phyloP scores from a whole-genome alignment of 2,329 filamentous ascomycete genomes.

The Dryadomyces sulphureus region DNA sequence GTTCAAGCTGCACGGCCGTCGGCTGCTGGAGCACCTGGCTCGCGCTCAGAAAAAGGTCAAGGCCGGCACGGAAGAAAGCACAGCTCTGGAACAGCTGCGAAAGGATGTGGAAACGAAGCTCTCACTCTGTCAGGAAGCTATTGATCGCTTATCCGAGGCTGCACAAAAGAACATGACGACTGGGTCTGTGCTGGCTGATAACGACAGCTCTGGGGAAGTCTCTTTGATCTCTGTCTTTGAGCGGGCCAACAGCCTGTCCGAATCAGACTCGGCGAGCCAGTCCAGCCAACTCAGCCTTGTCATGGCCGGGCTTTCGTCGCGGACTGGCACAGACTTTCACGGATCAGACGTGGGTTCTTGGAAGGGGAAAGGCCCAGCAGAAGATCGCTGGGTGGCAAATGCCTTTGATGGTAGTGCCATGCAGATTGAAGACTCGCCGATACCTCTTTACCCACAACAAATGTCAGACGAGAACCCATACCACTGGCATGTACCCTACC shows the following conservation, averaged over 20 bases:
- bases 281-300: constrained; percentile 18
- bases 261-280: constrained; percentile 28
- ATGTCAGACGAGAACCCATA: constrained; percentile 16
- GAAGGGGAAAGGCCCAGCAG: not conserved
- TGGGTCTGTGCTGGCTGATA: constrained; percentile 11
- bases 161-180: constrained; percentile 23
- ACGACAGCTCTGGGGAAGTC: constrained; percentile 12
- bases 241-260: constrained; percentile 31
- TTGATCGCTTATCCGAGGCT: constrained; percentile 26
- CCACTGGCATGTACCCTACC: constrained; percentile 21
- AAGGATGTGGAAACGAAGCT: not conserved
- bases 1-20: constrained; percentile 35
- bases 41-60: constrained; percentile 19
- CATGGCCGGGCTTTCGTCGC: not conserved
- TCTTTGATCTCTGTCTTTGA: constrained; percentile 34
- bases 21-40: constrained; percentile 27
- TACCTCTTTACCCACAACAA: not conserved
- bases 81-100: constrained; percentile 5
- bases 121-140: constrained; percentile 21
- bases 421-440: not conserved
- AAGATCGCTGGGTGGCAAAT: not conserved
- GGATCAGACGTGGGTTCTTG: too few relatives aligned
- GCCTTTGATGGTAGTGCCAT: not conserved
- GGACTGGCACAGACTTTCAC: too few relatives aligned
- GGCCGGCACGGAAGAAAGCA: not conserved